Evolutionary conservation across 257 asterid species (phyloP).

Genomic region (Anisodus tanguticus): DNA sequence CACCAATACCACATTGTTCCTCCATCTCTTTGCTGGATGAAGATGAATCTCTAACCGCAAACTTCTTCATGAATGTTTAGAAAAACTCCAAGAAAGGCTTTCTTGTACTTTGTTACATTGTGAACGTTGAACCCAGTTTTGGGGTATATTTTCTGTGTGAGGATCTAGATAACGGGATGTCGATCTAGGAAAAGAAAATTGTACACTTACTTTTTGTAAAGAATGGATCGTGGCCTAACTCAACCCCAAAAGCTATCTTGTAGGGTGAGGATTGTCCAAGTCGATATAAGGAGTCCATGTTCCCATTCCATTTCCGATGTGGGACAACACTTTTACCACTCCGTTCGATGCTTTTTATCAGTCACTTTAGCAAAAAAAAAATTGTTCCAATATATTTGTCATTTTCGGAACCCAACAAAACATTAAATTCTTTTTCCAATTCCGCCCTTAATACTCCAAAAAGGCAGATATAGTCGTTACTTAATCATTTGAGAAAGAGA

Average conservation of each 20-base stretch:
- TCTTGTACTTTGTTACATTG: not conserved
- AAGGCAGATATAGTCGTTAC: not conserved
- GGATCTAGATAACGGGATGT: not conserved
- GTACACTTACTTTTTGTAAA: too few species aligned
- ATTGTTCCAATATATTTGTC: not conserved
- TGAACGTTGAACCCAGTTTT: not conserved
- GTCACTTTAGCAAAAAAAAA: not conserved
- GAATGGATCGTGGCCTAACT: too few species aligned
- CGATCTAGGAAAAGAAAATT: not conserved
- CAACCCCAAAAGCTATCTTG: too few species aligned
- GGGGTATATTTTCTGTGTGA: not conserved
- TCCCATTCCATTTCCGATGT: too few species aligned
- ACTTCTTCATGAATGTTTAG: not conserved
- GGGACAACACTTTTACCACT: not conserved
- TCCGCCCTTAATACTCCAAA: not conserved
- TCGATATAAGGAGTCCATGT: too few species aligned
- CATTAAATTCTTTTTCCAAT: not conserved
- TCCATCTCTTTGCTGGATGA: slow-evolving; percentile 6
- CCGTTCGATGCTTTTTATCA: not conserved
- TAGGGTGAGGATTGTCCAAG: too few species aligned
- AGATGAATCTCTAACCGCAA: slow-evolving; percentile 11
- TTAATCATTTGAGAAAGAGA: not conserved
- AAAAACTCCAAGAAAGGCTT: not conserved
- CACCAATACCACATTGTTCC: not conserved
- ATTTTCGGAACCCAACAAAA: not conserved